Evolutionary conservation across 2,329 filamentous ascomycete genomes (phyloP).

Genomic region (Ophiostoma sp.): DNA sequence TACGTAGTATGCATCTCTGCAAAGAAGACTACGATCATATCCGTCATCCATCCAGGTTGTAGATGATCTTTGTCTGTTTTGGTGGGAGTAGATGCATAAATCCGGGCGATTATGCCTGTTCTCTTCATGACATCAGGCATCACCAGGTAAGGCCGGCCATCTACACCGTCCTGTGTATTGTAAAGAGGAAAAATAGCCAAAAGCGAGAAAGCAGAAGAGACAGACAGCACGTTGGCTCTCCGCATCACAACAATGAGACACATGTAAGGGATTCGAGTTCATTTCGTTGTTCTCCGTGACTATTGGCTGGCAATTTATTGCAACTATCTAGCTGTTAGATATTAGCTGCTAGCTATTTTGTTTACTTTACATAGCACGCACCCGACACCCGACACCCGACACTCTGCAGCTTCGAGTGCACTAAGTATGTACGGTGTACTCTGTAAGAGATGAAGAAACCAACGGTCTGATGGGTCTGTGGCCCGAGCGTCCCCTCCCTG

Average conservation of each 20-base stretch:
- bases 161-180: too few relatives aligned
- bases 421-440: too few relatives aligned
- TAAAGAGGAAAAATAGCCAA: not conserved
- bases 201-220: too few relatives aligned
- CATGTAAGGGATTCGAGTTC: not conserved
- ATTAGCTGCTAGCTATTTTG: not conserved
- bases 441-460: constrained; percentile 2
- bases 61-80: not conserved
- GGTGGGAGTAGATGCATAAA: not conserved
- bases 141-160: not conserved
- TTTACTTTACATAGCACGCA: too few relatives aligned
- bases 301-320: not conserved
- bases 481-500: not conserved
- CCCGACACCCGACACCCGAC: too few relatives aligned
- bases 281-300: not conserved
- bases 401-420: too few relatives aligned
- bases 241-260: not conserved
- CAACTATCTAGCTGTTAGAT: not conserved
- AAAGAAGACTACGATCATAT: not conserved
- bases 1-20: not conserved
- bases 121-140: not conserved
- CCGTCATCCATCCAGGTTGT: not conserved
- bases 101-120: not conserved
- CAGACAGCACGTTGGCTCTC: not conserved
- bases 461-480: constrained; percentile 2